A percentile compares a stretch with the other conserved stretches of the same genome.
Conservation (phyloP, 2,329 filamentous ascomycete genomes). For the Sphaerulina vaccinii region DNA sequence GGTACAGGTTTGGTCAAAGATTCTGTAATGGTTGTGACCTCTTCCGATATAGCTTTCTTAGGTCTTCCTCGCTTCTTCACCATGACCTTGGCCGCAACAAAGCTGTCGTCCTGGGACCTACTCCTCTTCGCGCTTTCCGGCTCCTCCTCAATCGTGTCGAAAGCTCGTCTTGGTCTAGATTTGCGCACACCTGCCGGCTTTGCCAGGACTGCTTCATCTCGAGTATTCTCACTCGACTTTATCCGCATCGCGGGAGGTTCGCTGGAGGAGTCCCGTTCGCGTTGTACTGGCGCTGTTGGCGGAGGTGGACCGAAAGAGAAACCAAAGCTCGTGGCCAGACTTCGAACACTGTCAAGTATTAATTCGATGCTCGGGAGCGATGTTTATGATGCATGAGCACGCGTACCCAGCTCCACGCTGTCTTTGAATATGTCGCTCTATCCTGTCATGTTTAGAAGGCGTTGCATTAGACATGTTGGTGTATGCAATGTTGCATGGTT, state of each 20-base stretch:
- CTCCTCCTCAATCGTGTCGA: neutral
- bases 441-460: conserved; percentile 30
- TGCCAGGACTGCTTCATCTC: neutral
- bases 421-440: conserved; percentile 36
- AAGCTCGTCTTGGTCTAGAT: too few species aligned
- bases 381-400: neutral
- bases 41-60: conserved; percentile 4
- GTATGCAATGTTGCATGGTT: conserved; percentile 10
- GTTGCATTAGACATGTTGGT: conserved; percentile 30
- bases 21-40: neutral
- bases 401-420: conserved; percentile 36
- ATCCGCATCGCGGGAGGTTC: conserved; percentile 29
- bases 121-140: neutral
- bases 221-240: conserved; percentile 14
- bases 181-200: neutral
- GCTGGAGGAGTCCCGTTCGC: conserved; percentile 3
- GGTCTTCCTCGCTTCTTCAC: conserved; percentile 11
- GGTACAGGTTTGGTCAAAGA: neutral
- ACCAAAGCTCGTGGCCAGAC: conserved; percentile 32
- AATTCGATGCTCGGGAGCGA: neutral
- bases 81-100: conserved; percentile 8
- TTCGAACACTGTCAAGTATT: conserved; percentile 23
- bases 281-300: neutral
- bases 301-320: conserved; percentile 29
- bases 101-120: conserved; percentile 20